phyloP scores from a whole-genome alignment of 2,329 filamentous ascomycete species.

The Penicillium sp. region DNA sequence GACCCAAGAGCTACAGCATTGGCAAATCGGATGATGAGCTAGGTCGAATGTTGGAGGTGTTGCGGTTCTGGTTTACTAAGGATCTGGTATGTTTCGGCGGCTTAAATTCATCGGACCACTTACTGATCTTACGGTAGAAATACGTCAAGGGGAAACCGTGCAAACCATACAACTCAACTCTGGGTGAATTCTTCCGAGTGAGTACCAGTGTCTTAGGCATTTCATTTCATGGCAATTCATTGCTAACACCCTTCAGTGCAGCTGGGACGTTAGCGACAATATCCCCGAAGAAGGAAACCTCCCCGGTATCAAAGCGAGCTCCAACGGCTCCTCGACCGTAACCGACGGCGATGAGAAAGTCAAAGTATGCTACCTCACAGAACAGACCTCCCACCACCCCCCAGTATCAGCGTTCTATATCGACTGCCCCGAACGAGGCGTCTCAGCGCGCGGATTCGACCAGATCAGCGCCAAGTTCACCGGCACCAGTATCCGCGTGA shows the following conservation, averaged over 20 bases:
- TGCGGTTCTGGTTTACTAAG: slow-evolving; percentile 98
- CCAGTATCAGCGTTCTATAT: slow-evolving; percentile 95
- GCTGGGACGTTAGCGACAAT: slow-evolving; percentile 87
- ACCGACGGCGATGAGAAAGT: slow-evolving; percentile 51
- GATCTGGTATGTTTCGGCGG: slow-evolving; percentile 61
- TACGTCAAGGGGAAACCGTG: slow-evolving; percentile 98
- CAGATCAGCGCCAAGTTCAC: slow-evolving; percentile 98
- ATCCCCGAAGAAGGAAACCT: slow-evolving; percentile 59
- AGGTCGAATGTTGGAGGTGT: slow-evolving; percentile 89
- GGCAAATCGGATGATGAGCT: slow-evolving; percentile 88
- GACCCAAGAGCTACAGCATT: slow-evolving; percentile 52
- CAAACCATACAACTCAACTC: slow-evolving; percentile 96
- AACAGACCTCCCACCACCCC: slow-evolving; percentile 97
- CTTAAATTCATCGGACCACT: slow-evolving; percentile 1
- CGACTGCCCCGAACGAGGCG: slow-evolving; percentile 84
- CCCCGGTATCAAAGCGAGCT: slow-evolving; percentile 31
- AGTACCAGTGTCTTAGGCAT: slow-evolving; percentile 27
- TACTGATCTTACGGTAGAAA: slow-evolving; percentile 57
- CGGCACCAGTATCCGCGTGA: slow-evolving; percentile 87
- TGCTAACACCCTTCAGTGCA: slow-evolving; percentile 60
- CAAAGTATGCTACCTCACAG: slow-evolving; percentile 88
- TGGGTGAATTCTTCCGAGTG: slow-evolving; percentile 96
- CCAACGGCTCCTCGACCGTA: slow-evolving; percentile 34
- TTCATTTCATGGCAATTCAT: background rate
- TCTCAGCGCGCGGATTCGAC: slow-evolving; percentile 86